phyloP scores from a whole-genome alignment of 176 grass and related monocot species.

The Oryza australiensis region DNA sequence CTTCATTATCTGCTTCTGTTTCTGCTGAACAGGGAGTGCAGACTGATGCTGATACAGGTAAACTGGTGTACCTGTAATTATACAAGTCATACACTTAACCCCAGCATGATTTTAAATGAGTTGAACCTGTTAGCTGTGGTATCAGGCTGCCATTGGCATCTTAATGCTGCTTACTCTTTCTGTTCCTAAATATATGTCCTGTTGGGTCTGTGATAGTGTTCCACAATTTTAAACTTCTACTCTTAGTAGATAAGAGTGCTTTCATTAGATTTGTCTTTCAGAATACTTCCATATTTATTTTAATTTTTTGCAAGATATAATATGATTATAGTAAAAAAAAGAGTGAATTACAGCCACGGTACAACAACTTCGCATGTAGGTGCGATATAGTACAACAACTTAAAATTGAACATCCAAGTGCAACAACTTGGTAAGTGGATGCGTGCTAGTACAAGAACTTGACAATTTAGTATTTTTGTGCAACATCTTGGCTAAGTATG shows the following conservation, averaged over 20 bases:
- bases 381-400: too few species aligned
- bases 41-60: slow-evolving; percentile 45
- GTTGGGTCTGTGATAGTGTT: neutral
- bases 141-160: neutral
- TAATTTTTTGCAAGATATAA: neutral
- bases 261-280: neutral
- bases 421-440: too few species aligned
- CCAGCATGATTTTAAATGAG: slow-evolving; percentile 4
- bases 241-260: neutral
- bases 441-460: too few species aligned
- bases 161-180: neutral
- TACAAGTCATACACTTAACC: neutral
- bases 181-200: neutral
- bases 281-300: neutral
- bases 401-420: too few species aligned
- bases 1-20: neutral
- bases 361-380: too few species aligned
- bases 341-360: too few species aligned
- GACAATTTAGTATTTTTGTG: too few species aligned
- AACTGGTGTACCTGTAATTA: slow-evolving; percentile 11
- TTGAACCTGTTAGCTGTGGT: slow-evolving; percentile 12
- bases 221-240: neutral
- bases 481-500: too few species aligned
- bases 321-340: neutral
- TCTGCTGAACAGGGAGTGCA: slow-evolving; percentile 40